Conservation (phyloP, 352 stramenopile species). For the Globisporangium spinosum region DNA sequence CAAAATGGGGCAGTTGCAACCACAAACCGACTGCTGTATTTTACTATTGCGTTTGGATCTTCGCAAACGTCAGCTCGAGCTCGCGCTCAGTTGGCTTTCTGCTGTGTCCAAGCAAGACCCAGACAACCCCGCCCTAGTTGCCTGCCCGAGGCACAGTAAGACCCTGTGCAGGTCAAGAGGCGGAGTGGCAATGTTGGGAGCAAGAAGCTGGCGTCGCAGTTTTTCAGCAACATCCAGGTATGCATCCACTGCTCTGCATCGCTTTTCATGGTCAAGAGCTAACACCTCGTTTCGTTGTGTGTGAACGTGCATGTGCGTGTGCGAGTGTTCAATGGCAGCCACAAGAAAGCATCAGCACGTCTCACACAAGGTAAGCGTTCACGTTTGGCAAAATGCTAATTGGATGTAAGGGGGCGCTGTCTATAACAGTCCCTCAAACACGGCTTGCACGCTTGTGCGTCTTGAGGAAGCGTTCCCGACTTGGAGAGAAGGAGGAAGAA, state of each 20-base stretch:
- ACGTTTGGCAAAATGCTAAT: slow-evolving; percentile 2
- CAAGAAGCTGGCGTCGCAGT: background rate
- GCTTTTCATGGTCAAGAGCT: background rate
- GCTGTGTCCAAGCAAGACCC: background rate
- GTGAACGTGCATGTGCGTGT: background rate
- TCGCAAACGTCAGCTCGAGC: background rate
- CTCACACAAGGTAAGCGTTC: background rate
- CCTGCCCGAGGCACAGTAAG: background rate
- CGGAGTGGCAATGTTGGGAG: background rate
- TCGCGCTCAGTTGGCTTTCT: background rate
- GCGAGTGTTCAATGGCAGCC: background rate
- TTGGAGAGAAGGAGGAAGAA: no score
- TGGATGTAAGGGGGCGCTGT: no score
- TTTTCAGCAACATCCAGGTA: background rate
- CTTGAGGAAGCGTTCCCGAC: no score
- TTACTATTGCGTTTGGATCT: background rate
- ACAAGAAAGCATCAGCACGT: background rate
- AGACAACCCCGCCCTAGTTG: background rate
- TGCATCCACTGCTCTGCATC: background rate
- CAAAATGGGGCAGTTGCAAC: background rate
- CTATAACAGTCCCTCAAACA: no score
- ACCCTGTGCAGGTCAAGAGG: background rate
- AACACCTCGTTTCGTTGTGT: background rate
- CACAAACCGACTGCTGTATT: background rate
- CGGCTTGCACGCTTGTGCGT: no score